Percentiles rank a stretch among this genome's conserved stretches.
Conservation (phyloP, 306 rosid genomes). For the Lathyrus tuberosus region DNA sequence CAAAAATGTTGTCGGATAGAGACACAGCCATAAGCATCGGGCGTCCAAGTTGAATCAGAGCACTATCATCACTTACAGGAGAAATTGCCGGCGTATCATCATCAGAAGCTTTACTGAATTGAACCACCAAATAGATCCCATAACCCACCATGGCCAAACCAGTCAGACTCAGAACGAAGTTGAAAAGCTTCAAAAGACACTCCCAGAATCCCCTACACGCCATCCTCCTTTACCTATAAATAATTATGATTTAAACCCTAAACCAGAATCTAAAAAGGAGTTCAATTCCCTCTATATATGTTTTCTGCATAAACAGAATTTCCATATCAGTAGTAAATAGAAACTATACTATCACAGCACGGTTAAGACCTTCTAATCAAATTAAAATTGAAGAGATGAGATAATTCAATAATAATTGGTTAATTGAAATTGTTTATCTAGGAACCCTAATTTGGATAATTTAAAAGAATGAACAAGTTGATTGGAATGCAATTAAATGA, state of each 20-base stretch:
- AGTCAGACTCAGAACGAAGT: conserved; percentile 70
- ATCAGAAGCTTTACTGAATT: conserved; percentile 49
- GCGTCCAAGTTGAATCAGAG: conserved; percentile 69
- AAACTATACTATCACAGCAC: conserved; percentile 16
- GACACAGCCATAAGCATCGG: conserved; percentile 78
- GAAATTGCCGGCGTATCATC: conserved; percentile 30
- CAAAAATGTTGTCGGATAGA: conserved; percentile 54
- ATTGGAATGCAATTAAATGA: neutral
- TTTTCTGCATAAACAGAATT: conserved; percentile 47
- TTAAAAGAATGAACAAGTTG: neutral
- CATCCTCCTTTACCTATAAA: conserved; percentile 50
- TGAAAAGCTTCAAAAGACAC: conserved; percentile 84
- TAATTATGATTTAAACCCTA: conserved; percentile 39
- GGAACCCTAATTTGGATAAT: no score
- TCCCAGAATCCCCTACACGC: conserved; percentile 92
- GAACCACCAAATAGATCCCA: conserved; percentile 87
- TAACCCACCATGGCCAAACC: conserved; percentile 90
- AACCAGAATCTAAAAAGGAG: conserved; percentile 40
- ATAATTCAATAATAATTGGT: neutral
- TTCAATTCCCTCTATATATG: conserved; percentile 38
- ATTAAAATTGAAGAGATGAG: neutral
- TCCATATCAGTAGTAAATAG: conserved; percentile 30
- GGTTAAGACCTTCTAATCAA: conserved; percentile 2
- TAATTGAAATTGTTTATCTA: neutral
- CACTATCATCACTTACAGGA: conserved; percentile 48